phyloP scores from a whole-genome alignment of 2,329 filamentous ascomycete genomes.

The Alternaria consortialis region DNA sequence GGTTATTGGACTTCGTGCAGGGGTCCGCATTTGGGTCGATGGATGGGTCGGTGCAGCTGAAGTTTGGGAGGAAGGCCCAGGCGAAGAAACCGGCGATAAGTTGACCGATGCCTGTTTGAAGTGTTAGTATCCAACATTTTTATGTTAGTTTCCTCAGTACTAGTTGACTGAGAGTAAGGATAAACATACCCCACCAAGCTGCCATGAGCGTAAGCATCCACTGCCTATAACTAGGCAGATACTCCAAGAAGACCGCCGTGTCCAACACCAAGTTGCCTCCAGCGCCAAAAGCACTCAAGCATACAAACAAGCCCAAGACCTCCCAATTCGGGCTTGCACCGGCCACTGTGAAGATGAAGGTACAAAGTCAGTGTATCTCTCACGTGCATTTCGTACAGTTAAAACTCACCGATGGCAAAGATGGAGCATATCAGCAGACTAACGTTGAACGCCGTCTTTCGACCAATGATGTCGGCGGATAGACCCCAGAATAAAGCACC shows the following conservation, averaged over 20 bases:
- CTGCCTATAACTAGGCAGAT: conserved; percentile 65
- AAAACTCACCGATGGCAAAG: conserved; percentile 60
- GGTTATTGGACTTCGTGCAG: conserved; percentile 63
- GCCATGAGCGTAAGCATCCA: conserved; percentile 73
- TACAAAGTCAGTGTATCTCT: not conserved
- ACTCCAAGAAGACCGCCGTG: conserved; percentile 68
- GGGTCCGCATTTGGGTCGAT: conserved; percentile 49
- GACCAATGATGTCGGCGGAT: conserved; percentile 72
- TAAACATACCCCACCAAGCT: conserved; percentile 59
- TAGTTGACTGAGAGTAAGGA: not conserved
- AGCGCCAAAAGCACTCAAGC: conserved; percentile 69
- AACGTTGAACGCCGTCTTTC: conserved; percentile 73
- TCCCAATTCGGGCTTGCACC: conserved; percentile 74
- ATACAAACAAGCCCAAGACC: conserved; percentile 70
- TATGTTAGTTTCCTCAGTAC: not conserved
- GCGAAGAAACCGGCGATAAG: conserved; percentile 63
- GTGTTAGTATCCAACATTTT: not conserved
- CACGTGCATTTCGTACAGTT: not conserved
- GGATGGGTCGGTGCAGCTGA: conserved; percentile 54
- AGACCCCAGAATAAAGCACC: conserved; percentile 74
- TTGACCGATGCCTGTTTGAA: conserved; percentile 56
- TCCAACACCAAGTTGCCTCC: conserved; percentile 72
- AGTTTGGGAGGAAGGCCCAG: conserved; percentile 63
- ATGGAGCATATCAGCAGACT: conserved; percentile 70
- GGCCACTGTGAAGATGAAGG: conserved; percentile 61